phyloP scores from a whole-genome alignment of 352 stramenopile species.

The Globisporangium cederbergense region DNA sequence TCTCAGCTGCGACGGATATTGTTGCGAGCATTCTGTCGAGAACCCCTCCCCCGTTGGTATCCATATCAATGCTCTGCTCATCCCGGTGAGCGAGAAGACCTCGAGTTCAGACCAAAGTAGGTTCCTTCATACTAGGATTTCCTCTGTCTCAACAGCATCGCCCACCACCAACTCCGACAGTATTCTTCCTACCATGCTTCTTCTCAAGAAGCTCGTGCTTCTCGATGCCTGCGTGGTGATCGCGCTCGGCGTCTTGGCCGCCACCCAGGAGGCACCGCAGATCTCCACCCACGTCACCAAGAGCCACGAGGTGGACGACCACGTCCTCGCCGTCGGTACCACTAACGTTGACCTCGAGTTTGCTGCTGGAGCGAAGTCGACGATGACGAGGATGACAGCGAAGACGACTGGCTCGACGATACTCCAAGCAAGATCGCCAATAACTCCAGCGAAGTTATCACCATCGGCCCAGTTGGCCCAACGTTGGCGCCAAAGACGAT shows the following conservation, averaged over 20 bases:
- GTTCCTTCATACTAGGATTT: conserved; percentile 19
- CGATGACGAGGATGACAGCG: not conserved
- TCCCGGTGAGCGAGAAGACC: too few relatives aligned
- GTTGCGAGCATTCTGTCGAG: too few relatives aligned
- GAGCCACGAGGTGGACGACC: not conserved
- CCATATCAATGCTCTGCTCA: too few relatives aligned
- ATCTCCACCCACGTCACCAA: not conserved
- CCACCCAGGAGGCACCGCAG: not conserved
- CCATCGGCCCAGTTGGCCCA: not conserved
- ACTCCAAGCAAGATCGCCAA: not conserved
- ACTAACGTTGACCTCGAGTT: not conserved
- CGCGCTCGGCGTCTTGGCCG: conserved; percentile 17
- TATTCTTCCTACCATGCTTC: too few relatives aligned
- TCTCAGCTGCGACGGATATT: too few relatives aligned
- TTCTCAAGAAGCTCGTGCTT: conserved; percentile 12
- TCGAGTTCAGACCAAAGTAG: too few relatives aligned
- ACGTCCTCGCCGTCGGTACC: not conserved
- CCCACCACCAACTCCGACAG: too few relatives aligned
- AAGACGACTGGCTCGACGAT: not conserved
- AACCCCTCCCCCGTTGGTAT: too few relatives aligned
- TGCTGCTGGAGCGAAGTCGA: not conserved
- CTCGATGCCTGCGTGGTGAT: conserved; percentile 22
- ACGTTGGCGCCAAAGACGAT: not conserved
- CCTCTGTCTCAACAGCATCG: too few relatives aligned
- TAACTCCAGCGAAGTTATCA: not conserved